Conservation (phyloP, 2,329 filamentous ascomycete species). For the Xylogone sp. region DNA sequence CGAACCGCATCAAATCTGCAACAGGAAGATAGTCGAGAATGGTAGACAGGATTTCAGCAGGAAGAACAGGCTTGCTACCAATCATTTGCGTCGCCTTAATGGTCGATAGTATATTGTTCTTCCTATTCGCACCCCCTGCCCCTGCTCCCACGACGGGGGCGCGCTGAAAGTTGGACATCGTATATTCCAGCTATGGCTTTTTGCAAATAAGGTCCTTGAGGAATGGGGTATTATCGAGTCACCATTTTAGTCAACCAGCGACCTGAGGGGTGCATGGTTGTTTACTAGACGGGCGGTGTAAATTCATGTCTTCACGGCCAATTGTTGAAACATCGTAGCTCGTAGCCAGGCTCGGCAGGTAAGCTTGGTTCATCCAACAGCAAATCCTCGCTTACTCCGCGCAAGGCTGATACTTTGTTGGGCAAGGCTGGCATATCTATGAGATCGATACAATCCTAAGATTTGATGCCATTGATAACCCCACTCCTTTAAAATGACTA, state of each 20-base stretch:
- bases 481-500: no score
- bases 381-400: no score
- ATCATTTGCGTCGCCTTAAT: constrained; percentile 79
- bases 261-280: not conserved
- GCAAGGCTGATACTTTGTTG: no score
- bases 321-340: no score
- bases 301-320: no score
- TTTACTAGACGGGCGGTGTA: no score
- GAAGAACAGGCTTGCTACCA: constrained; percentile 72
- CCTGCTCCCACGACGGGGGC: constrained; percentile 20
- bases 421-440: no score
- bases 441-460: no score
- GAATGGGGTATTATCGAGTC: not conserved
- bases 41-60: constrained; percentile 82
- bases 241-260: not conserved
- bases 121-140: constrained; percentile 25
- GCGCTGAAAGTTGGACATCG: constrained; percentile 42
- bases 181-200: no score
- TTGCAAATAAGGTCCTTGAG: not conserved
- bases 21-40: constrained; percentile 89
- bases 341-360: no score
- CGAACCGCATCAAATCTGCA: constrained; percentile 79
- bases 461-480: no score
- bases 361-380: no score
- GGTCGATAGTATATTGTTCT: constrained; percentile 67